Evolutionary conservation across 306 rosid genomes (phyloP).

Genomic region (Cicer bijugum): DNA sequence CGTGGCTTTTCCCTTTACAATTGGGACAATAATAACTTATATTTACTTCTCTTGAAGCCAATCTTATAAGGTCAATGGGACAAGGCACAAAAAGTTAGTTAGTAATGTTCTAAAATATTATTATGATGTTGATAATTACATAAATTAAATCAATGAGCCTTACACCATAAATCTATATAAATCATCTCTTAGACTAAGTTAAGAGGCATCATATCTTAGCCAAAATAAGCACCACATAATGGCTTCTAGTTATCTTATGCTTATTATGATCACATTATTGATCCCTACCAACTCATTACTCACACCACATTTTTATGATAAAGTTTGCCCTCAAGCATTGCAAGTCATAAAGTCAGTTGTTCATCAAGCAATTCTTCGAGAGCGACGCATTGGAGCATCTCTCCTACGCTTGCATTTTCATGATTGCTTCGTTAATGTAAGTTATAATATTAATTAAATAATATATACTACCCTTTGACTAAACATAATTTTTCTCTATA

Average conservation of each 20-base stretch:
- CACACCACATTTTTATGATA: conserved; percentile 42
- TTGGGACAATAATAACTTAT: not conserved
- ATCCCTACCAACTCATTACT: conserved; percentile 37
- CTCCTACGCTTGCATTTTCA: conserved; percentile 55
- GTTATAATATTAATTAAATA: not conserved
- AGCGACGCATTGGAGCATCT: conserved; percentile 53
- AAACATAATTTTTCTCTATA: not conserved
- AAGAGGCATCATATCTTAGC: not conserved
- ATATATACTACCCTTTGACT: too few relatives aligned
- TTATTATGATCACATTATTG: conserved; percentile 31
- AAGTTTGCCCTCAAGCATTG: conserved; percentile 49
- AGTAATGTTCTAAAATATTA: conserved; percentile 6
- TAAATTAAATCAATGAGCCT: not conserved
- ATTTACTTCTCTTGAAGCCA: not conserved
- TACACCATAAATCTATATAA: conserved; percentile 37
- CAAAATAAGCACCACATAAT: conserved; percentile 31
- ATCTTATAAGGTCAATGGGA: conserved; percentile 27
- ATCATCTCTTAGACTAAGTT: not conserved
- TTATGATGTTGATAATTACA: not conserved
- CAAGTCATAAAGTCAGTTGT: conserved; percentile 31
- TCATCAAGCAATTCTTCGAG: conserved; percentile 30
- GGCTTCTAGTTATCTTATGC: conserved; percentile 35
- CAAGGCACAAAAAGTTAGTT: not conserved
- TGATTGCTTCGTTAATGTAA: conserved; percentile 58
- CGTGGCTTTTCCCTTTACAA: conserved; percentile 1